These are phyloP conservation scores for Colletotrichum sansevieriae DNA, from an alignment of 2,329 filamentous ascomycete species.

Conservation along the genomic window DNA sequence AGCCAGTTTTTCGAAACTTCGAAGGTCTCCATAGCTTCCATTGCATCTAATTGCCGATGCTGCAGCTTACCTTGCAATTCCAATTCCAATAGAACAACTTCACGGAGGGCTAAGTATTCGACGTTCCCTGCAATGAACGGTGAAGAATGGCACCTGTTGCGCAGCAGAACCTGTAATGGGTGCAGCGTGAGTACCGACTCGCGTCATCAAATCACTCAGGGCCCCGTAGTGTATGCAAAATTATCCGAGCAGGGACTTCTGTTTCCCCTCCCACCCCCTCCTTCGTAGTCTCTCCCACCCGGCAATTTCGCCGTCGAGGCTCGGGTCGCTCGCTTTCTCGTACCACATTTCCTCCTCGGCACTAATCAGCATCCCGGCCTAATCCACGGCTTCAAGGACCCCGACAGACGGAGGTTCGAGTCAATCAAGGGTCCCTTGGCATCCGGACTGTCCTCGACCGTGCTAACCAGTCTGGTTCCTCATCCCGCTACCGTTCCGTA, in stretches of 20 bases:
- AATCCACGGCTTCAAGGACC: constrained; percentile 1
- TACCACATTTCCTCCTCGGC: not conserved
- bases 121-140: constrained; percentile 13
- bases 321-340: constrained; percentile 1
- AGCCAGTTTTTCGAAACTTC: constrained; percentile 20
- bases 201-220: too few species aligned
- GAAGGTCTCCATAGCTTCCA: constrained; percentile 37
- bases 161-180: too few species aligned
- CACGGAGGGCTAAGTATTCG: not conserved
- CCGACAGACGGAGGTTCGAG: constrained; percentile 30
- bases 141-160: not conserved
- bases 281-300: too few species aligned
- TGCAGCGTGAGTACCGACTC: not conserved
- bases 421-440: constrained; percentile 31
- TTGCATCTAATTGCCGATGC: constrained; percentile 37
- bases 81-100: constrained; percentile 11
- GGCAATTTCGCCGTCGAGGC: not conserved
- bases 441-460: not conserved
- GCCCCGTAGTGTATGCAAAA: not conserved
- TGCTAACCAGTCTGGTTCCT: constrained; percentile 27
- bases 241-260: constrained; percentile 23
- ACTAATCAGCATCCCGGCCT: constrained; percentile 12
- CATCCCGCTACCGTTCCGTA: constrained; percentile 5
- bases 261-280: not conserved
- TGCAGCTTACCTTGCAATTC: constrained; percentile 17